Evolutionary conservation across 2,329 filamentous ascomycete species (phyloP), one percentile per base, ranked within the genome.

Genomic region (Xylariales sp.): DNA sequence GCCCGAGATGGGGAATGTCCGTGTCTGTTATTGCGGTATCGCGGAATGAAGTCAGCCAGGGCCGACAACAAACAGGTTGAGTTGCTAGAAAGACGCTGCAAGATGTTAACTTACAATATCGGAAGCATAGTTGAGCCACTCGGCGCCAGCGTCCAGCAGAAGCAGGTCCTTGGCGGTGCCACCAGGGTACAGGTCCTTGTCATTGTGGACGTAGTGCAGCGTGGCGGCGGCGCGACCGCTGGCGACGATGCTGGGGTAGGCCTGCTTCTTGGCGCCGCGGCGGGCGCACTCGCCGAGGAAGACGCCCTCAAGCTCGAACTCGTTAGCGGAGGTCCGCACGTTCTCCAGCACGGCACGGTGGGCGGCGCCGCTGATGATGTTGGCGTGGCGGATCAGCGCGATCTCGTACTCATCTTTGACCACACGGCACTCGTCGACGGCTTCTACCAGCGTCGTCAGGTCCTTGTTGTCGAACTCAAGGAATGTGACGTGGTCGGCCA

Each of bases 191-290:
- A 91, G 65, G 0, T 81, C 72, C 53, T 83, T 73, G 46, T 89
- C 72, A 59, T 95, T 95, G 54, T 83, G 78, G 17, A 88, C 78
- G 52, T 96, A 96, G 65, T 96, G 91, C 23, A 96, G 73, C 2
- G 88, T 93, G 5, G 89, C 87, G 1, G 85, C 90, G 13, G 86
- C 83, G 5, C 80, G 74, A 10, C 91, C 91, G 23, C 78, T 78
- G 1, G 88, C 91, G 14, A 93, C 81, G 53, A 97, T 96, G 43
- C 84, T 83, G 48, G 85, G 78, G 62, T 97, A 97, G 1, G 91
- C 83, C 69, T 94, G 88, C 51, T 93, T 81, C 56, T 81, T 83
- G 37, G 85, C 84, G 17, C 85, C 86, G 43, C 83, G 73, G 36
- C 81, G 75, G 42, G 93, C 77, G 58, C 87, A 94, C 20, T 74